These are phyloP conservation scores for Aplosporella prunicola DNA, from an alignment of 2,329 filamentous ascomycete species.

Conservation along the genomic window DNA sequence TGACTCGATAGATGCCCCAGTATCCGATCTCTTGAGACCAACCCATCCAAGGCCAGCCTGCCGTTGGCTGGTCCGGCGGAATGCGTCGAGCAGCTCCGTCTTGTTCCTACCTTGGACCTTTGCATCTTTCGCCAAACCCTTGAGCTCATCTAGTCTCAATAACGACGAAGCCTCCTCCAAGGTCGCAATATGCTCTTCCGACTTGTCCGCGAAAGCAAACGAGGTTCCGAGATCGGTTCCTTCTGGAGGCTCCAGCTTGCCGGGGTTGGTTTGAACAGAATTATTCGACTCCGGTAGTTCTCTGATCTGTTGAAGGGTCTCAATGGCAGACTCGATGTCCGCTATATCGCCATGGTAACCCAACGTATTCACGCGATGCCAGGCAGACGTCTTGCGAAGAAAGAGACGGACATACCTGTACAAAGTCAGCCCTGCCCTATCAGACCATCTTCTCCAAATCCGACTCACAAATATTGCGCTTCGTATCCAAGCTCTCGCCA, in stretches of 20 bases:
- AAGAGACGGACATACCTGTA: conserved; percentile 82
- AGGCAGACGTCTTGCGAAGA: conserved; percentile 78
- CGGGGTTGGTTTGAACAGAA: conserved; percentile 32
- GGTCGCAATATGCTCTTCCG: conserved; percentile 61
- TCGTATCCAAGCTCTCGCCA: conserved; percentile 74
- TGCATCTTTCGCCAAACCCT: conserved; percentile 70
- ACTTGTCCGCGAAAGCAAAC: conserved; percentile 75
- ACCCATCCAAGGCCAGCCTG: conserved; percentile 68
- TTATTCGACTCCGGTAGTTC: conserved; percentile 43
- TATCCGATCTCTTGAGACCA: conserved; percentile 56
- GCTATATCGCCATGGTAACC: conserved; percentile 77
- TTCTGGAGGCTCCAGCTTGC: conserved; percentile 39
- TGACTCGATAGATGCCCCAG: conserved; percentile 39
- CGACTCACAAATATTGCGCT: conserved; percentile 72
- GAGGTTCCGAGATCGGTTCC: conserved; percentile 41
- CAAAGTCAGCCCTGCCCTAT: not conserved
- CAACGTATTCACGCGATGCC: conserved; percentile 74
- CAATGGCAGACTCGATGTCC: conserved; percentile 58
- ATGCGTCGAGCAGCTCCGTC: conserved; percentile 61
- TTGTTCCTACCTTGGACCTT: conserved; percentile 87
- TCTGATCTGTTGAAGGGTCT: conserved; percentile 50
- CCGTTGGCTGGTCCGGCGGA: conserved; percentile 62
- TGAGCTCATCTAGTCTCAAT: conserved; percentile 80
- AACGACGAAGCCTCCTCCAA: conserved; percentile 77
- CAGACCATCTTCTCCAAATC: too few relatives aligned